Percentiles rank a stretch among this genome's conserved stretches.
Evolutionary conservation across 768 basidiomycete species (phyloP).

Genomic region (Crepidotus variabilis): DNA sequence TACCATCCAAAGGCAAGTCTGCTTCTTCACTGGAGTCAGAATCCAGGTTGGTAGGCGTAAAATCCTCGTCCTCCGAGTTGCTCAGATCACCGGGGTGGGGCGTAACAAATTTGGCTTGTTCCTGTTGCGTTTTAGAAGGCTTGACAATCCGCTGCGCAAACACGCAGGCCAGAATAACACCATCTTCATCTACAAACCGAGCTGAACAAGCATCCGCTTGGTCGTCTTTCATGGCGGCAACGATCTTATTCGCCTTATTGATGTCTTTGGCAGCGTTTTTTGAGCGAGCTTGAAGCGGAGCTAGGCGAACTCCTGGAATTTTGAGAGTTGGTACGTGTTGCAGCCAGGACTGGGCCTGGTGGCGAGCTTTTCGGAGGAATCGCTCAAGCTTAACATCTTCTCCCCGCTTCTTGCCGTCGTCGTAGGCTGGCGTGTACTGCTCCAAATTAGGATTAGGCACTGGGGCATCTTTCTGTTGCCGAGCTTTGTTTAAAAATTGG

Average conservation of each 20-base stretch:
- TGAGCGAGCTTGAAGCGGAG: not conserved
- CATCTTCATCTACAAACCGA: constrained; percentile 4
- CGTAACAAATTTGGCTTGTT: not conserved
- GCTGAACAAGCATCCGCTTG: constrained; percentile 3
- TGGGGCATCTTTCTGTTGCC: too few relatives aligned
- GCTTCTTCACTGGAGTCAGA: too few relatives aligned
- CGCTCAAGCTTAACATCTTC: too few relatives aligned
- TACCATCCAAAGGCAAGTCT: too few relatives aligned
- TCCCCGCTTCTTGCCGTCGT: too few relatives aligned
- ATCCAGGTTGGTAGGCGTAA: too few relatives aligned
- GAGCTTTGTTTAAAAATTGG: too few relatives aligned
- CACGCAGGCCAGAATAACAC: not conserved
- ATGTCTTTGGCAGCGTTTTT: not conserved
- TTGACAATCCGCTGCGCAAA: not conserved
- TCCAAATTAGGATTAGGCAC: too few relatives aligned
- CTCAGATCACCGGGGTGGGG: too few relatives aligned
- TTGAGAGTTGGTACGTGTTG: not conserved
- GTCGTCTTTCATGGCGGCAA: not conserved
- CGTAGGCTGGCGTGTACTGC: too few relatives aligned
- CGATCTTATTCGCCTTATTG: not conserved
- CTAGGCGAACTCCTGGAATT: not conserved
- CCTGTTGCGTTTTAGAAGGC: not conserved
- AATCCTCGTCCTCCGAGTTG: not conserved
- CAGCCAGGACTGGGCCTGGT: not conserved
- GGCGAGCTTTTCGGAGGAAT: too few relatives aligned